A percentile compares a stretch with the other conserved stretches of the same genome.
phyloP scores from a whole-genome alignment of 2,329 filamentous ascomycete genomes.

The Ascochyta pisi region DNA sequence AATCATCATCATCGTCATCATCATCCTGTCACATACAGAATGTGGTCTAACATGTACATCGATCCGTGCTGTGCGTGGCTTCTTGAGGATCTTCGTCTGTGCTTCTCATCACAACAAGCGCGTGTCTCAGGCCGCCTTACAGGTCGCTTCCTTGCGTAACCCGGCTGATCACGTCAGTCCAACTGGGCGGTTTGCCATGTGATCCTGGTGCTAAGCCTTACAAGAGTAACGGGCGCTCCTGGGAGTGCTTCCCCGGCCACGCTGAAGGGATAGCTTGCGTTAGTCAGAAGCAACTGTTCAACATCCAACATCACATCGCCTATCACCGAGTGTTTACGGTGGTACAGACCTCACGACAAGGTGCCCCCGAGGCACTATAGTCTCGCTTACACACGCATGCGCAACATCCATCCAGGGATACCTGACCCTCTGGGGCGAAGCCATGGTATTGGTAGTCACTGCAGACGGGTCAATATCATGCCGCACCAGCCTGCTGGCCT shows the following conservation, averaged over 20 bases:
- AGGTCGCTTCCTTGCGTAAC: conserved; percentile 4
- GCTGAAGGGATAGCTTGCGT: conserved; percentile 18
- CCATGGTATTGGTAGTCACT: conserved; percentile 7
- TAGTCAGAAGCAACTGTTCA: conserved; percentile 19
- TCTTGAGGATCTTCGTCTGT: not conserved
- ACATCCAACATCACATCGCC: conserved; percentile 23
- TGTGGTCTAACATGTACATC: not conserved
- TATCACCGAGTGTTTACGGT: conserved; percentile 16
- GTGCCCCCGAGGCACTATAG: conserved; percentile 4
- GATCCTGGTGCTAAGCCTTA: conserved; percentile 15
- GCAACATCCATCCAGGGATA: conserved; percentile 18
- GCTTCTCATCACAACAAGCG: conserved; percentile 4
- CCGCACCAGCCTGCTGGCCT: not conserved
- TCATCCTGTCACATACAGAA: not conserved
- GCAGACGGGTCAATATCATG: not conserved
- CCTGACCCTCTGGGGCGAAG: conserved; percentile 8
- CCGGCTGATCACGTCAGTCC: conserved; percentile 10
- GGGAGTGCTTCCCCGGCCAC: conserved; percentile 25
- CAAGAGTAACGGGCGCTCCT: conserved; percentile 5
- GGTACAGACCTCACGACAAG: conserved; percentile 13
- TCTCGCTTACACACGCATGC: conserved; percentile 26
- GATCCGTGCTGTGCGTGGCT: not conserved
- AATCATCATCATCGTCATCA: not conserved
- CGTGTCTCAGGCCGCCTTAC: conserved; percentile 11
- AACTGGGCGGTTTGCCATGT: conserved; percentile 11